These are phyloP conservation scores for Plasmodium adleri DNA, from an alignment of 169 alveolate species.

Conservation along the genomic window DNA sequence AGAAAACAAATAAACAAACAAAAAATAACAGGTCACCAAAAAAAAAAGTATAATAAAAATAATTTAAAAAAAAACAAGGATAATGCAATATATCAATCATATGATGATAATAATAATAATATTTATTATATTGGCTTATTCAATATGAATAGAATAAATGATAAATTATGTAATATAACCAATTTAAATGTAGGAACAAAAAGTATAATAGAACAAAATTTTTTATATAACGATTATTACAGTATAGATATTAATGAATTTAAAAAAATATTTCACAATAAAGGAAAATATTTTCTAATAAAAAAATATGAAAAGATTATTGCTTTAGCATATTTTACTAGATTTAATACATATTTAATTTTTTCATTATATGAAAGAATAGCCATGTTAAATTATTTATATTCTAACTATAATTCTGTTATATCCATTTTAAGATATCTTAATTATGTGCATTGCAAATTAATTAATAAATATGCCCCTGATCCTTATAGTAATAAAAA, in stretches of 20 bases:
- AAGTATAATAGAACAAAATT: constrained; percentile 23
- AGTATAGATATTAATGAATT: constrained; percentile 40
- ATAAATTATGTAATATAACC: constrained; percentile 1
- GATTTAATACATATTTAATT: constrained; percentile 54
- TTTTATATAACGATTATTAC: constrained; percentile 44
- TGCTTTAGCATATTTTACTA: constrained; percentile 54
- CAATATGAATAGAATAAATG: not conserved
- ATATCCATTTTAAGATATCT: constrained; percentile 52
- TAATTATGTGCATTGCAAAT: constrained; percentile 62
- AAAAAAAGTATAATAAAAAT: not conserved
- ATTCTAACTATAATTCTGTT: constrained; percentile 40
- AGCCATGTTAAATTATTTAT: constrained; percentile 57
- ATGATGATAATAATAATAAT: constrained; percentile 23
- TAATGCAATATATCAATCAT: no score
- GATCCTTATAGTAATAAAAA: not conserved
- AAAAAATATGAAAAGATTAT: constrained; percentile 70
- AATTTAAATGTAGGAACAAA: constrained; percentile 30
- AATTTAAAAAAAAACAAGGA: no score
- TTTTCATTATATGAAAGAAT: constrained; percentile 64
- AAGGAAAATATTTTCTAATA: constrained; percentile 71
- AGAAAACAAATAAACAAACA: not conserved
- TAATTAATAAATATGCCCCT: constrained; percentile 30
- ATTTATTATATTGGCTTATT: constrained; percentile 28
- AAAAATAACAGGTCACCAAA: not conserved
- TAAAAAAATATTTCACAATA: constrained; percentile 43